Evolutionary conservation across 108 stramenopile genomes (phyloP), one percentile per base, ranked within the genome.

Genomic region (Cyclotella cryptica): DNA sequence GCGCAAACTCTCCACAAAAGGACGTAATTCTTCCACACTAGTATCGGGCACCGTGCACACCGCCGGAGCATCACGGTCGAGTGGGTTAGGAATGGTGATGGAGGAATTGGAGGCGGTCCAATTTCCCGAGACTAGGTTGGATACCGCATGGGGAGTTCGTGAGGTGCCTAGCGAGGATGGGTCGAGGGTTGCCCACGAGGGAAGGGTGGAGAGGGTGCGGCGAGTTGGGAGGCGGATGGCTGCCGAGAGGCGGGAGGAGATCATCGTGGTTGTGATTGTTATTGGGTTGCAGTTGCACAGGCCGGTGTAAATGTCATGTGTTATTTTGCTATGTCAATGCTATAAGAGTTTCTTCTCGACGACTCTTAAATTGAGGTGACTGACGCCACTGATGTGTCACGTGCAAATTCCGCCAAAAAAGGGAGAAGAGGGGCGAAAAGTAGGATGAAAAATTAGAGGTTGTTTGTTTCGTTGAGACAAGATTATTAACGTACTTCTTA

Each of bases 21-120:
- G 91, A 19, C 61, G 75, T 15, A 97, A 72, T 71, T 98, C 98
- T 6, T 78, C 79, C 9, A 64, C 72, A 28, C 87, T 72, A 12
- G 92, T 91, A 66, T 95, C 92, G 1, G 92, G 90, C 41, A 92
- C 78, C n/a, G 87, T 88, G 65, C 91, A 95, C 24, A 95, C 86
- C 13, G 90, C 84, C 14, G 79, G 81, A 0, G 83, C 82, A 55
- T 89, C 68, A 44, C 72, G 84, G 64, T 95, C 88, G 63, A 93
- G 61, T 5, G 94, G 94, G 71, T 93, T 84, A 45, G 90, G 90
- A 81, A 95, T 92, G 52, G 49, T 58, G 66, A 92, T 84, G n/a
- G 45, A 59, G 13, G 70, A 52, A 19, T 59, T 42, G 24, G 81
- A 55, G 0, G 69, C 19, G 0, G 55, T 47, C 92, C 92, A 95